Base-by-base conservation (phyloP, 306 rosid species). In the Myrica gale region DNA sequence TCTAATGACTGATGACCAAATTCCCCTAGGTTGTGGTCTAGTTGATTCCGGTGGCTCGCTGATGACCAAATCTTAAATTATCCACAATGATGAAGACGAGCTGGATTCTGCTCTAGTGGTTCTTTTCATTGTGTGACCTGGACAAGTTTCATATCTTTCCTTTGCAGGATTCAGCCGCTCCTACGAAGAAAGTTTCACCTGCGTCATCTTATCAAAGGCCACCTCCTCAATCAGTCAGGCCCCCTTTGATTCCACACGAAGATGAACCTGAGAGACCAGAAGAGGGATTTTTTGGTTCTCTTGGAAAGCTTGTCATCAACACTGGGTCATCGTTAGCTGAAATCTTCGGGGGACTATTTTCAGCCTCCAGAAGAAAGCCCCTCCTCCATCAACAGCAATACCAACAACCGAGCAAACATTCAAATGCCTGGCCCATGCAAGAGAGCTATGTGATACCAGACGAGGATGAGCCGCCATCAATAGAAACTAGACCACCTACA, bases 371-470 rank as follows among this genome's bases (percentile, higher is more conserved):
- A 82, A 90, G 95, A 41, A 91, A 94, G 87, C 85, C 96, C 51
- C 65, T 75, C 17, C 88, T 81, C 37, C 76, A 87, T 75, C 91
- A 89, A 21, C 96, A 91, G 32, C 92, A 91, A 55, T 82, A 85
- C 76, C 95, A 90, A 37, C 91, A 86, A 79, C 46, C 78, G 20
- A 86, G 80, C 63, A 84, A 86, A 12, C 81, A 84, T 71, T 73
- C 89, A 60, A 86, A 83, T 63, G 16, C 71, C 65, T 96, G 97
- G 99, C 97, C 99, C 1, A 46, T 86, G 89, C 99, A 96, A 87
- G 99, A 96, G 78, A 96, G 98, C 72, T 96, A 80, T 84, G 92
- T 90, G 53, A 90, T 92, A 77, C 93, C 98, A 12, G 85, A 90
- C 54, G 98, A 82, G 82, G 97, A 92, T 39, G 99, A 87, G 82